Conservation (phyloP, 345 rosid species). For the Syzygium aromaticum region DNA sequence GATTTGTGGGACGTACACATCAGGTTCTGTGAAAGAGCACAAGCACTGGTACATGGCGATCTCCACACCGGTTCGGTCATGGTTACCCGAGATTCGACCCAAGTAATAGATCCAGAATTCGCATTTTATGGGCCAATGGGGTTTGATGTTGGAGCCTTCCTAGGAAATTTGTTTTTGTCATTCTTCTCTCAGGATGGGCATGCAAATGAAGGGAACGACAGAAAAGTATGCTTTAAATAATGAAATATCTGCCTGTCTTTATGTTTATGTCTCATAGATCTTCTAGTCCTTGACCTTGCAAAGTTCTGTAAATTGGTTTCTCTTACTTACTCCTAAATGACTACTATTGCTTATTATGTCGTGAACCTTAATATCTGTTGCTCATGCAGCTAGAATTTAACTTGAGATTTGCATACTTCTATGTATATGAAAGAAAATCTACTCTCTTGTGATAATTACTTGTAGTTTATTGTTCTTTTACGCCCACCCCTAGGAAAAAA, state of each 20-base stretch:
- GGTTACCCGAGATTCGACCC: conserved; percentile 85
- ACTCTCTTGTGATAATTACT: not conserved
- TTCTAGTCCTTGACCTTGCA: not conserved
- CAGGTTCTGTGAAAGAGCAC: conserved; percentile 97
- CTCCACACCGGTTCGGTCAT: conserved; percentile 92
- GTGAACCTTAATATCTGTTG: not conserved
- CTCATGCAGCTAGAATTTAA: not conserved
- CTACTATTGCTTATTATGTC: not conserved
- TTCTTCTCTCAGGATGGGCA: conserved; percentile 95
- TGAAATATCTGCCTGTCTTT: not conserved
- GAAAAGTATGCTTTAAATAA: conserved; percentile 32
- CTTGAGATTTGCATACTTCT: not conserved
- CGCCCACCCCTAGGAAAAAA: not conserved
- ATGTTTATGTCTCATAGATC: not conserved
- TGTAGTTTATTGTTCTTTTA: not conserved
- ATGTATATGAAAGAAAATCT: not conserved
- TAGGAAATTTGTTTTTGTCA: conserved; percentile 84
- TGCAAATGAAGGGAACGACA: conserved; percentile 48
- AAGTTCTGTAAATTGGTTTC: not conserved
- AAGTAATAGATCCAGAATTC: conserved; percentile 91
- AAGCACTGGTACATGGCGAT: conserved; percentile 91
- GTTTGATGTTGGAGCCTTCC: conserved; percentile 80
- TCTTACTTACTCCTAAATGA: not conserved
- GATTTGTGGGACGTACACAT: not conserved
- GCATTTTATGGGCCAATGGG: conserved; percentile 95